Base-by-base conservation (phyloP, 495 filamentous ascomycete genomes). In the Aspergillus taichungensis region DNA sequence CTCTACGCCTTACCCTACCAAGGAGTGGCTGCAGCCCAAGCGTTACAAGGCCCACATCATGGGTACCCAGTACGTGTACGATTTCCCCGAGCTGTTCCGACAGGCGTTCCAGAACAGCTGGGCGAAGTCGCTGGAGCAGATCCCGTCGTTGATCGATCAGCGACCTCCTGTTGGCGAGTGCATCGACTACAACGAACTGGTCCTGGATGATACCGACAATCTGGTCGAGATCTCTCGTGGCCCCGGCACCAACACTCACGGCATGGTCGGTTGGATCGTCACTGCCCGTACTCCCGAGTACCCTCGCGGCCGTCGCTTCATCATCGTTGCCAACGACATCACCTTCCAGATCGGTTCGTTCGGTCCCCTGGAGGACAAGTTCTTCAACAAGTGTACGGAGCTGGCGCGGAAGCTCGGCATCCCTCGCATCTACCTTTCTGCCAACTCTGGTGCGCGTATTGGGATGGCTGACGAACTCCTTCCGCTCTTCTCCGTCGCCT, bases 311-410 rank as follows among this genome's bases (percentile, higher is more conserved):
- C 76, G 92, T 43, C 83, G 87, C 56, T 97, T 97, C 67, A 76
- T 98, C 61, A 87, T 98, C 50, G 83, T 98, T 43, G 88, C 92
- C 76, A 98, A 98, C 74, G 92, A 98, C 61, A 97, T 98, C 67
- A 98, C 92, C 14, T 97, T 87, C 75, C 92, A 92, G 74, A 98
- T 97, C 55, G 92, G 92, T 56, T 95, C 88, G 11, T 98, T 98
- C 65, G 92, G 92, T 42, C 92, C 92, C 12, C 79, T 79, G 65
- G 92, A 98, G 71, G 92, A 98, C 65, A 85, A 85, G 52, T 98
- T 95, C 80, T 98, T 98, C 81, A 82, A 88, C 73, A 96, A 96
- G 76, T 98, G 92, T 68, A 95, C 92, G 9, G 90, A 98, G 67
- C 75, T 96, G 46, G 92, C 92, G 42, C 77, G 90, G 50, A 89